A percentile compares a stretch with the other conserved stretches of the same genome.
These are phyloP conservation scores for Leccinum fuscescens DNA, from an alignment of 1,284 basidiomycete species.

Conservation along the genomic window DNA sequence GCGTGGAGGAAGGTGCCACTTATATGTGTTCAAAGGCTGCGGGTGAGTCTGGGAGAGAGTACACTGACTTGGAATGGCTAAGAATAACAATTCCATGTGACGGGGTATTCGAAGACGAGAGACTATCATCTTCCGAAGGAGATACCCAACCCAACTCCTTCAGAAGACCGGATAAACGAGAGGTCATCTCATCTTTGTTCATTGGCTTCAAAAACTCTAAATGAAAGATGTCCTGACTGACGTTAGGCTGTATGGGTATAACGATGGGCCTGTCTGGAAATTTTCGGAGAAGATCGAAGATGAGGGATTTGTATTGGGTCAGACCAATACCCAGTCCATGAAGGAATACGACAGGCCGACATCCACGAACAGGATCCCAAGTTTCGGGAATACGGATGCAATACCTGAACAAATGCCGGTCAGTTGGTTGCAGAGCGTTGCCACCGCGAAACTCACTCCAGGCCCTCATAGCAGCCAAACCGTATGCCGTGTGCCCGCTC, in stretches of 20 bases:
- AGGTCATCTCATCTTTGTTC: constrained; percentile 57
- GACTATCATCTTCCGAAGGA: constrained; percentile 17
- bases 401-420: constrained; percentile 48
- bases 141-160: constrained; percentile 64
- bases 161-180: constrained; percentile 59
- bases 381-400: constrained; percentile 65
- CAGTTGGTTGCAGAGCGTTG: neutral
- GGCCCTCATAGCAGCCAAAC: constrained; percentile 50
- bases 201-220: constrained; percentile 70
- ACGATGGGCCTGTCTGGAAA: constrained; percentile 74
- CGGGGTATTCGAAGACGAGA: constrained; percentile 1
- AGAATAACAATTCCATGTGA: constrained; percentile 65
- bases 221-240: constrained; percentile 83
- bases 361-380: constrained; percentile 57
- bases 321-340: constrained; percentile 87
- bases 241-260: constrained; percentile 79
- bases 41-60: neutral
- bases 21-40: constrained; percentile 10
- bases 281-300: constrained; percentile 48
- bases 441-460: constrained; percentile 54
- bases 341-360: constrained; percentile 77
- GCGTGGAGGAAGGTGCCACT: constrained; percentile 77
- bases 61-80: constrained; percentile 82
- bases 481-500: constrained; percentile 46
- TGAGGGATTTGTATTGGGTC: constrained; percentile 58